Conservation (phyloP, 2,329 filamentous ascomycete species). For the Colletotrichum cordylinicola region DNA sequence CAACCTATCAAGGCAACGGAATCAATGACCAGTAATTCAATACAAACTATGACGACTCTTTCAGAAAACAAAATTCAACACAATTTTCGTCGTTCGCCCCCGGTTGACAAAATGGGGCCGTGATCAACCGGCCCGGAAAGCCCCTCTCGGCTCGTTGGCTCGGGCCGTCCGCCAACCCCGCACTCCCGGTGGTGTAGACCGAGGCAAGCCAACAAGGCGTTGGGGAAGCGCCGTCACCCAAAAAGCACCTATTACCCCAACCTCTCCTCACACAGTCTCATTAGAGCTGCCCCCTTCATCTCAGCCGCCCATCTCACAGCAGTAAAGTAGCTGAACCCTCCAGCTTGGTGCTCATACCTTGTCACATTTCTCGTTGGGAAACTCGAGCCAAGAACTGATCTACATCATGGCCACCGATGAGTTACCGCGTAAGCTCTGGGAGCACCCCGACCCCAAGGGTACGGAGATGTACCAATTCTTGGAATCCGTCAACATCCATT, state of each 20-base stretch:
- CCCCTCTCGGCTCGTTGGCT: not conserved
- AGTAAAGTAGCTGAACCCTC: not conserved
- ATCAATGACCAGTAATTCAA: not conserved
- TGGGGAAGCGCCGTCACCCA: conserved; percentile 8
- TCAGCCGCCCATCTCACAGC: not conserved
- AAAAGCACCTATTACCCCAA: not conserved
- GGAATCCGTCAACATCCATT: conserved; percentile 65
- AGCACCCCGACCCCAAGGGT: conserved; percentile 64
- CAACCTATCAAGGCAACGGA: not conserved
- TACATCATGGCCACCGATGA: conserved; percentile 34
- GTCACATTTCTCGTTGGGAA: not conserved
- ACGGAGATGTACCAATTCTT: conserved; percentile 74
- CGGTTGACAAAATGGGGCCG: not conserved
- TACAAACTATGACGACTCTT: accelerated
- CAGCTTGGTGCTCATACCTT: not conserved
- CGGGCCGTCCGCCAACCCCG: conserved; percentile 14
- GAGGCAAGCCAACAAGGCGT: conserved; percentile 5
- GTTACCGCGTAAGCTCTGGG: conserved; percentile 70
- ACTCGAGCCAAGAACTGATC: not conserved
- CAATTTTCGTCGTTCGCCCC: not conserved
- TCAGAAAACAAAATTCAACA: not conserved
- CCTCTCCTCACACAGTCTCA: not conserved
- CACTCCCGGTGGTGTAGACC: conserved; percentile 15
- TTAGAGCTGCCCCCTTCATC: not conserved
- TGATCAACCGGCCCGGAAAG: not conserved